phyloP scores from a whole-genome alignment of 1,284 basidiomycete species.

The Ustilago lituana region DNA sequence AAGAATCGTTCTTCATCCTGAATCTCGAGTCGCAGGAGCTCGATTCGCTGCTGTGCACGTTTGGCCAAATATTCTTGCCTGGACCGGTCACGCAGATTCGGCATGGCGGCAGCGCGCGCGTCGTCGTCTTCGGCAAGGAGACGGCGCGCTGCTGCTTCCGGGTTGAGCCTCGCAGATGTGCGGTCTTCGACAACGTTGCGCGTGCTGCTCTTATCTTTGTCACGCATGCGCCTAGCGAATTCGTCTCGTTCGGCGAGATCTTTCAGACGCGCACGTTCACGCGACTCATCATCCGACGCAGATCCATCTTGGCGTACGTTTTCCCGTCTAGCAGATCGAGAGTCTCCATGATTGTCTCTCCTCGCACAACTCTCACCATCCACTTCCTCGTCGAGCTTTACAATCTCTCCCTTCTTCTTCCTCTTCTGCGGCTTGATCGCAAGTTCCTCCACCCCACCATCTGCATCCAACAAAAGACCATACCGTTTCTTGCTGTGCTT shows the following conservation, averaged over 20 bases:
- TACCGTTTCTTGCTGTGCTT: constrained; percentile 53
- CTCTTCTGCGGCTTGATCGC: constrained; percentile 67
- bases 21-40: constrained; percentile 86
- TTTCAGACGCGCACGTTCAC: constrained; percentile 79
- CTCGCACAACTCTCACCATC: background rate
- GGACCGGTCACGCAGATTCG: constrained; percentile 58
- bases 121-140: constrained; percentile 72
- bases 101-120: constrained; percentile 54
- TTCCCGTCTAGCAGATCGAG: constrained; percentile 8
- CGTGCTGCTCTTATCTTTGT: constrained; percentile 83
- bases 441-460: constrained; percentile 48
- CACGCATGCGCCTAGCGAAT: constrained; percentile 86
- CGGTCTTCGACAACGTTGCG: constrained; percentile 93
- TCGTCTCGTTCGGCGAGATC: constrained; percentile 90
- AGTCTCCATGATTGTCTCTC: background rate
- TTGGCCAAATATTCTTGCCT: constrained; percentile 94
- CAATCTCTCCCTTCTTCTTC: constrained; percentile 76
- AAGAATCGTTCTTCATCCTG: constrained; percentile 64
- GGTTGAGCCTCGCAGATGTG: constrained; percentile 72
- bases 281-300: constrained; percentile 72
- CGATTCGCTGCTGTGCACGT: constrained; percentile 93
- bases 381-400: constrained; percentile 72
- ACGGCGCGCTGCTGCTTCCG: constrained; percentile 82
- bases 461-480: constrained; percentile 53
- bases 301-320: constrained; percentile 2